A percentile compares a stretch with the other conserved stretches of the same genome.
These are phyloP conservation scores for Aspergillus terreus DNA, from an alignment of 2,329 filamentous ascomycete genomes.

Conservation along the genomic window DNA sequence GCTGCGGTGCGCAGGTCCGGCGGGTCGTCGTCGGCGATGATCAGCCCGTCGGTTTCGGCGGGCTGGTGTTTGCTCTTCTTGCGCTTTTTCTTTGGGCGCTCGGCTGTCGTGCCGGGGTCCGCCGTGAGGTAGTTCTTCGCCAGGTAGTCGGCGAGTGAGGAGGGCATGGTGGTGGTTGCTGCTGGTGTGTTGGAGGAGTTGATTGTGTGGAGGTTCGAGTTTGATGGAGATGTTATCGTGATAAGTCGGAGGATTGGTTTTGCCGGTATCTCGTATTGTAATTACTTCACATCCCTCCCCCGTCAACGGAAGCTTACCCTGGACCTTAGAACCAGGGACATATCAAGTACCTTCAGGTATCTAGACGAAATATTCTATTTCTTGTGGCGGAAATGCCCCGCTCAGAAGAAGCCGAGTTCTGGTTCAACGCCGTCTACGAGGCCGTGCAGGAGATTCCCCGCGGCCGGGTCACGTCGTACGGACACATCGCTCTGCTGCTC, in stretches of 20 bases:
- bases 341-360: too few species aligned
- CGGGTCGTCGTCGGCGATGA: slow-evolving; percentile 42
- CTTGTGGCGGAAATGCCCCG: slow-evolving; percentile 34
- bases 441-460: slow-evolving; percentile 80
- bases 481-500: slow-evolving; percentile 61
- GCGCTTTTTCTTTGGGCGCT: slow-evolving; percentile 55
- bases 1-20: slow-evolving; percentile 29
- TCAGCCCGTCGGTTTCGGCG: slow-evolving; percentile 33
- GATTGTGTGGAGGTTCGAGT: background rate
- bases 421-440: slow-evolving; percentile 66
- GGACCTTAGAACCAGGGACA: too few species aligned
- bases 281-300: background rate
- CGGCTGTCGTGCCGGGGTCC: slow-evolving; percentile 38
- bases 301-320: background rate
- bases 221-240: background rate
- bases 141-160: slow-evolving; percentile 73
- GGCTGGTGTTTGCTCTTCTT: slow-evolving; percentile 51
- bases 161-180: slow-evolving; percentile 43
- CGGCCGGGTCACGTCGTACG: slow-evolving; percentile 84
- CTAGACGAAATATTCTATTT: too few species aligned
- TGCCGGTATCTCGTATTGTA: slow-evolving; percentile 1
- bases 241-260: slow-evolving; percentile 7
- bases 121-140: slow-evolving; percentile 85
- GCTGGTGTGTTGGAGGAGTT: background rate
- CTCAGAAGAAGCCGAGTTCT: slow-evolving; percentile 47